These are phyloP conservation scores for slime mould (Dictyostelium discoideum) DNA, from an alignment of 78 protist genomes.

Conservation along the genomic window dicty_2.7 NC_007090.3:5103501-5104000, in stretches of 20 bases:
- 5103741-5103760: slow-evolving; percentile 33
- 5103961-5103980: background rate
- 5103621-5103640: slow-evolving; percentile 1
- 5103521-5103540: background rate
- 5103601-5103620: background rate
- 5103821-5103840: slow-evolving; percentile 62
- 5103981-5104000: slow-evolving; percentile 71
- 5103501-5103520: background rate
- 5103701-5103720: background rate
- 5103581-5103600: background rate
- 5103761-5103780: slow-evolving; percentile 41
- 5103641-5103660: slow-evolving; percentile 57
- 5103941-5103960: slow-evolving; percentile 33
- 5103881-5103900: background rate
- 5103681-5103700: slow-evolving; percentile 37
- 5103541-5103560: background rate
- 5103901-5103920: slow-evolving; percentile 35
- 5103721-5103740: background rate
- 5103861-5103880: slow-evolving; percentile 44
- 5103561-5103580: background rate
- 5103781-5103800: slow-evolving; percentile 35
- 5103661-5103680: slow-evolving; percentile 59
- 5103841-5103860: slow-evolving; percentile 46
- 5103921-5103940: slow-evolving; percentile 32
- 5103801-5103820: slow-evolving; percentile 25